Conservation (phyloP, 495 filamentous ascomycete species). For the Letharia columbiana region DNA sequence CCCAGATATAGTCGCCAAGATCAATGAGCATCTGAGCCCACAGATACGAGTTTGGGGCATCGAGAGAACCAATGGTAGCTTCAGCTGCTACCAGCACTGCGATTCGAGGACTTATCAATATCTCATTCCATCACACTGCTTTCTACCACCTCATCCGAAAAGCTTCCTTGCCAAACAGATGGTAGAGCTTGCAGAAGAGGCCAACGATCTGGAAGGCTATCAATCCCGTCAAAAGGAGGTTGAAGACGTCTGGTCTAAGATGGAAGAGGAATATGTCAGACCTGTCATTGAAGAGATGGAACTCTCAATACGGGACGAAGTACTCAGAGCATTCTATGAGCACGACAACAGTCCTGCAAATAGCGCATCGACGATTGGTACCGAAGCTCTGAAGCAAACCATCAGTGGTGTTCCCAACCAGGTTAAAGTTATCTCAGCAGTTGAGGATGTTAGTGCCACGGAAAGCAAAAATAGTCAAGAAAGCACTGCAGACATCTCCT, state of each 20-base stretch:
- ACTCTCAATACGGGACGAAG: slow-evolving; percentile 32
- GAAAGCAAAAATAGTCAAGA: background rate
- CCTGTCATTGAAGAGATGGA: slow-evolving; percentile 57
- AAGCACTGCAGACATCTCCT: background rate
- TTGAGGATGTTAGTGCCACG: background rate
- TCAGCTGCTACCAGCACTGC: slow-evolving; percentile 86
- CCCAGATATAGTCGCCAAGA: slow-evolving; percentile 72
- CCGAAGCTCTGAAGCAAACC: slow-evolving; percentile 12
- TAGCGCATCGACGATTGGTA: background rate
- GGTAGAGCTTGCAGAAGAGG: slow-evolving; percentile 60
- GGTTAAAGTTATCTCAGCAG: background rate
- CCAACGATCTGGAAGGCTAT: slow-evolving; percentile 59
- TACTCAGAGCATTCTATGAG: slow-evolving; percentile 35
- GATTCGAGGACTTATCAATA: slow-evolving; percentile 96
- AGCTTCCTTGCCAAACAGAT: slow-evolving; percentile 75
- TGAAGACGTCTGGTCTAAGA: slow-evolving; percentile 66
- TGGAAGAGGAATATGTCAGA: slow-evolving; percentile 66
- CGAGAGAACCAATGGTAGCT: slow-evolving; percentile 69
- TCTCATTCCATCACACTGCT: slow-evolving; percentile 80
- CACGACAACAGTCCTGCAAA: slow-evolving; percentile 30
- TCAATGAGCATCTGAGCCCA: slow-evolving; percentile 72
- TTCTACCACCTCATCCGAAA: slow-evolving; percentile 82
- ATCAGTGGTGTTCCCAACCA: background rate
- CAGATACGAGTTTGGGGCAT: slow-evolving; percentile 95
- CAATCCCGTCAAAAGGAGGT: slow-evolving; percentile 65